Base-by-base conservation (phyloP, 1,284 basidiomycete species). In the Anthracocystis setariae region DNA sequence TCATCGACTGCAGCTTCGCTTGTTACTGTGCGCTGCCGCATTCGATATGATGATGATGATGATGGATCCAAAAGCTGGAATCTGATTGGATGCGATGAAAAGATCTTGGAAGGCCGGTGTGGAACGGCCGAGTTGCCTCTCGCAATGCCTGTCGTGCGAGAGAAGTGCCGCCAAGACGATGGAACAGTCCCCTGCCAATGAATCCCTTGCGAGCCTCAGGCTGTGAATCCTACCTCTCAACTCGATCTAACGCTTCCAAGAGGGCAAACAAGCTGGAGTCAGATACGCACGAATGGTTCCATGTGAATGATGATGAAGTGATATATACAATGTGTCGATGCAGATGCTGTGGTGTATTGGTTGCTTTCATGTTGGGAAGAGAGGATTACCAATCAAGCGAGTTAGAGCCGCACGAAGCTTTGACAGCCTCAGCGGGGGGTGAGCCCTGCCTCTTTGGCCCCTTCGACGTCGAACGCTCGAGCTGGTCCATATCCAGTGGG, bases 351-450 rank as follows among this genome's bases (percentile, higher is more conserved):
- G 12, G 24, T 9, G 17, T 7, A 12, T 35, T 35, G 21, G 44
- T 21, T 33, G 35, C 25, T 29, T 25, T 42, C 43, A 37, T 46
- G 12, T 20, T 24, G 43, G 5, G 29, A 29, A 29, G 29, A 29
- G 29, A 5, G 5, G 12, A 29, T 50, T 45, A 69, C 70, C 65
- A 73, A 37, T 73, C 70, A 17, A 73, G 65, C 33, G 61, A 48
- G 4, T 47, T 64, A 8, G 64, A 53, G 15, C 66, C 70, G 51
- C 70, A 68, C 10, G 65, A 69, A 9, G 70, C 70, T 21, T 65
- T 73, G 35, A 38, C 52, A 25, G 55, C 13, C 38, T 58, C 56
- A 29, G 56, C 35, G 24, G 23, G 12, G 8, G 54, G 33, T 8
- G 55, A 20, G 8, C 58, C 43, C 8, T 17, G 17, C 25, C 37